These are phyloP conservation scores for Alliaria petiolata DNA, from an alignment of 345 rosid genomes.

Conservation along the genomic window DNA sequence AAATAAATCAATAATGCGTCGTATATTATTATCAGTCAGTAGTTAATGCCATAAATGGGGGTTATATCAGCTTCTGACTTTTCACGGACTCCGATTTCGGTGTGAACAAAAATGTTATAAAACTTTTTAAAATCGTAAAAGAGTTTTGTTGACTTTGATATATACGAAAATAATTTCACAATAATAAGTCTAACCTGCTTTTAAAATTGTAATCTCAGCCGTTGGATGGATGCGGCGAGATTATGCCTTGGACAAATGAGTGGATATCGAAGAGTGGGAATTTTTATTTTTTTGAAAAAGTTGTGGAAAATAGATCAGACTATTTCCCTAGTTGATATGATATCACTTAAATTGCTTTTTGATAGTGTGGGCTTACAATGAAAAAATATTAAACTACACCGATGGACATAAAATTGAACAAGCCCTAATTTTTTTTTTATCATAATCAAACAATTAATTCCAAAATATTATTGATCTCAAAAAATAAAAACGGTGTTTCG, in stretches of 20 bases:
- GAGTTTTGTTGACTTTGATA: not conserved
- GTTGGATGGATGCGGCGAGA: not conserved
- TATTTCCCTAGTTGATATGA: too few species aligned
- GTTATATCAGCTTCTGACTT: slow-evolving; percentile 28
- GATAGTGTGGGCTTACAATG: too few species aligned
- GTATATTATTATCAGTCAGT: slow-evolving; percentile 8
- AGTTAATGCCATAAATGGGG: slow-evolving; percentile 28
- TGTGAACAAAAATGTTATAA: not conserved
- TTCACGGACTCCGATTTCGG: slow-evolving; percentile 15
- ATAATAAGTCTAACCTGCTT: not conserved
- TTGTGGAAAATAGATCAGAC: too few species aligned
- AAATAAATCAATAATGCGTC: slow-evolving; percentile 9
- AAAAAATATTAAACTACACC: not conserved
- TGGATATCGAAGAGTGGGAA: too few species aligned
- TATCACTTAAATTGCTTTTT: too few species aligned
- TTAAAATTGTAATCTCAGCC: not conserved
- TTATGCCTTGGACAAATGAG: too few species aligned
- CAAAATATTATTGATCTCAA: not conserved
- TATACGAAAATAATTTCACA: not conserved
- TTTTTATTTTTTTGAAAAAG: too few species aligned
- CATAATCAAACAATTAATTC: not conserved
- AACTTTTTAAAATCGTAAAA: not conserved
- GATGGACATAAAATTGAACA: not conserved
- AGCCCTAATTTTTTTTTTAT: too few species aligned
- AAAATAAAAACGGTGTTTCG: not conserved